Conservation (phyloP, 352 stramenopile genomes). For the Phytophthora pisi region DNA sequence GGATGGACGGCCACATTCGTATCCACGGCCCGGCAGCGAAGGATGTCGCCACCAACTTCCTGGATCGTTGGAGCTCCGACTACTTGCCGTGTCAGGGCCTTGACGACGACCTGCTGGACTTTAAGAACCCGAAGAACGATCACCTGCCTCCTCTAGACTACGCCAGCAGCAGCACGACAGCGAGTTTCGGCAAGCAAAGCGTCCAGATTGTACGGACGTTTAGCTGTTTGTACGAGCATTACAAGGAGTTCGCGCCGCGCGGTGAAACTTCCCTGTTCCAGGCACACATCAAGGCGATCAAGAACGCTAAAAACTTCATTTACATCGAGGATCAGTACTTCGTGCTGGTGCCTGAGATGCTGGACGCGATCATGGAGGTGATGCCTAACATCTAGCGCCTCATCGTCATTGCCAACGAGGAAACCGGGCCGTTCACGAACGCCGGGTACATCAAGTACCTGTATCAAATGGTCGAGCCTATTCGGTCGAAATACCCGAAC, state of each 20-base stretch:
- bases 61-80: conserved; percentile 54
- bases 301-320: conserved; percentile 40
- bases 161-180: conserved; percentile 8
- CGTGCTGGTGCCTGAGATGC: conserved; percentile 43
- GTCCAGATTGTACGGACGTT: conserved; percentile 55
- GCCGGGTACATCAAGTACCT: conserved; percentile 55
- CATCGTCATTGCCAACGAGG: conserved; percentile 52
- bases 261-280: conserved; percentile 56
- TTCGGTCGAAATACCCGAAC: conserved; percentile 39
- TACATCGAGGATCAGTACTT: conserved; percentile 36
- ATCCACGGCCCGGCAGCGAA: conserved; percentile 48
- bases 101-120: conserved; percentile 45
- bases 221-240: conserved; percentile 55
- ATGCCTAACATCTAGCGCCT: conserved; percentile 50
- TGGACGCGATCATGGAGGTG: conserved; percentile 48
- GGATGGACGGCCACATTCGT: conserved; percentile 54
- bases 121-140: conserved; percentile 45
- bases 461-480: conserved; percentile 52
- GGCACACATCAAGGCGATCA: conserved; percentile 44
- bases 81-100: conserved; percentile 26
- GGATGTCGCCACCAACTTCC: conserved; percentile 59
- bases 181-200: conserved; percentile 29
- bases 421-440: conserved; percentile 30
- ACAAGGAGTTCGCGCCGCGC: conserved; percentile 51
- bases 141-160: conserved; percentile 15